These are phyloP conservation scores for Eurotiales sp. DNA, from an alignment of 2,329 filamentous ascomycete genomes.

Conservation along the genomic window DNA sequence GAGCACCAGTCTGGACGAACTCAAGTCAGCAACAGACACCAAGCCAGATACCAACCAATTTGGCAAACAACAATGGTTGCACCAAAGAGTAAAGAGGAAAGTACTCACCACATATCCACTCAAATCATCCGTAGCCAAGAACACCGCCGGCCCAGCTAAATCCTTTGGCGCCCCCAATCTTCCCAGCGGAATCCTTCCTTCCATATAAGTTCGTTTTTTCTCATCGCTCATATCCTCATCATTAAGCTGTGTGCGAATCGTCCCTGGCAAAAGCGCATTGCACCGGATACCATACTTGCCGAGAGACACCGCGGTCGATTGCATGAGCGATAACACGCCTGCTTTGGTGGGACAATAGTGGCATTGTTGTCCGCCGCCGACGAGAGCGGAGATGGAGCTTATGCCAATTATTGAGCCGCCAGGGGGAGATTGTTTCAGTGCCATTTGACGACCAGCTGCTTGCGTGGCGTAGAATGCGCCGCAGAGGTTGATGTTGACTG, in stretches of 20 bases:
- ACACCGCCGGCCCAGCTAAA: conserved; percentile 78
- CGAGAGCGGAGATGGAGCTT: conserved; percentile 38
- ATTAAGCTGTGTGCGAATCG: conserved; percentile 78
- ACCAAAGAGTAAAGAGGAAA: conserved; percentile 1
- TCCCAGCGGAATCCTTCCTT: conserved; percentile 73
- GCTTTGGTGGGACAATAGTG: conserved; percentile 91
- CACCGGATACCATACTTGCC: conserved; percentile 73
- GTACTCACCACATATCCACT: conserved; percentile 65
- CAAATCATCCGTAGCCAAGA: conserved; percentile 73
- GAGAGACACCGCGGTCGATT: conserved; percentile 74
- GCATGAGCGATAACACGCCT: conserved; percentile 75
- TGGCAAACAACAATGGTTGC: not conserved
- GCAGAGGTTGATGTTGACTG: conserved; percentile 75
- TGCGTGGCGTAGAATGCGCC: conserved; percentile 87
- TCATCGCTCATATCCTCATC: conserved; percentile 75
- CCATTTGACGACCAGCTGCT: conserved; percentile 81
- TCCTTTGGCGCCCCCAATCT: conserved; percentile 69
- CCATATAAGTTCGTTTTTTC: conserved; percentile 71
- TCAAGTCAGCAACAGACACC: too few relatives aligned
- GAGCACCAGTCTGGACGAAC: conserved; percentile 74
- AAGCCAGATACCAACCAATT: not conserved
- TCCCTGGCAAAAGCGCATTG: conserved; percentile 79
- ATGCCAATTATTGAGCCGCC: conserved; percentile 70
- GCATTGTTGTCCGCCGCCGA: conserved; percentile 70
- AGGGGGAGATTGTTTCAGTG: conserved; percentile 61